Percentiles rank a stretch among this genome's conserved stretches.
Evolutionary conservation across 305 asterid species (phyloP).

Genomic region (Solanum hybrid): DNA sequence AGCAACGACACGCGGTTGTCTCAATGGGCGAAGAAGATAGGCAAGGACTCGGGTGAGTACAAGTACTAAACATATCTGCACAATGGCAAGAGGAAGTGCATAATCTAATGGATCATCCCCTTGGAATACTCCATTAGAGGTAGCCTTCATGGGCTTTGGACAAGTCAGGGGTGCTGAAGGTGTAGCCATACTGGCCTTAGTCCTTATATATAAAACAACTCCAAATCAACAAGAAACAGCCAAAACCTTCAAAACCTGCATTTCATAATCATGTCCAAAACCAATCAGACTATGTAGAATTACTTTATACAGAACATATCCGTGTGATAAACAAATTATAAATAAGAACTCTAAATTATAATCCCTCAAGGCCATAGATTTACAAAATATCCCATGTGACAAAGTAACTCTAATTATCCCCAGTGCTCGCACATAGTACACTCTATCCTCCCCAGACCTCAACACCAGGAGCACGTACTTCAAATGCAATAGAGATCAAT

Average conservation of each 20-base stretch:
- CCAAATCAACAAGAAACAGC: conserved; percentile 10
- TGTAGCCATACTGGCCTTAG: neutral
- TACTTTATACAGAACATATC: neutral
- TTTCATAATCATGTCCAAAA: neutral
- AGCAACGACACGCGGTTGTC: conserved; percentile 88
- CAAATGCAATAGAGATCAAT: neutral
- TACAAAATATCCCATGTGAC: neutral
- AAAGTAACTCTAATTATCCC: neutral
- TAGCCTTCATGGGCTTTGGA: conserved; percentile 65
- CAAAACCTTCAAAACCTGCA: conserved; percentile 26
- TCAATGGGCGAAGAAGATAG: conserved; percentile 50
- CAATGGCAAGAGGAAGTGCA: conserved; percentile 67
- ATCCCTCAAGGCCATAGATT: neutral
- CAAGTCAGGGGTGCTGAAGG: conserved; percentile 23
- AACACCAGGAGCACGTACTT: neutral
- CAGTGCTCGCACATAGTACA: neutral
- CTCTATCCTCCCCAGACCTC: neutral
- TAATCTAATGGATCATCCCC: conserved; percentile 70
- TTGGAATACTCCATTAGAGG: conserved; percentile 75
- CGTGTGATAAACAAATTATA: neutral
- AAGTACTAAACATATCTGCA: conserved; percentile 68
- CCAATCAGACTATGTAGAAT: neutral
- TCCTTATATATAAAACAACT: conserved; percentile 13
- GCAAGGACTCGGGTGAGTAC: conserved; percentile 56
- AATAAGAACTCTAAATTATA: neutral